Conservation (phyloP, 116 monocot species). For the Trichopus zeylanicus region DNA sequence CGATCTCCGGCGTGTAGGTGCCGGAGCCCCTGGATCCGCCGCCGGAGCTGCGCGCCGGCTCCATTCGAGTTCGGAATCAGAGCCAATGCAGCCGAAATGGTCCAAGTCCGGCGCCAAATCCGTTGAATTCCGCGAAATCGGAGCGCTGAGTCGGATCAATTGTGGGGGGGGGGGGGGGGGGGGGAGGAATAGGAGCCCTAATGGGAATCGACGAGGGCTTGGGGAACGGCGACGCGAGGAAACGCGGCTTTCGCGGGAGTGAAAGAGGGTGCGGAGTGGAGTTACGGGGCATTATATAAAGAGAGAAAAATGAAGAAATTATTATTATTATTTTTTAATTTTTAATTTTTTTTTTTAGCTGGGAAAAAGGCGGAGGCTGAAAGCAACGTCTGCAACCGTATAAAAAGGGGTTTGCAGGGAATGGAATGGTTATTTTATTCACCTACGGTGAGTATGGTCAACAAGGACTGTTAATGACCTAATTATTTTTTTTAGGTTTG, state of each 20-base stretch:
- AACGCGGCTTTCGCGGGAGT: background rate
- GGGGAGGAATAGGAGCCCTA: background rate
- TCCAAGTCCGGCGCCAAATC: background rate
- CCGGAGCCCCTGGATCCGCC: conserved; percentile 26
- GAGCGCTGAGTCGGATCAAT: background rate
- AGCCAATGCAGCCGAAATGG: background rate
- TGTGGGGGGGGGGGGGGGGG: too few species aligned
- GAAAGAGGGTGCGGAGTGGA: background rate
- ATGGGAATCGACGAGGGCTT: background rate
- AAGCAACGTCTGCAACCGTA: background rate
- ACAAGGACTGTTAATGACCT: too few species aligned
- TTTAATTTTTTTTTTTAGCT: too few species aligned
- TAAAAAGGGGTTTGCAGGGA: background rate
- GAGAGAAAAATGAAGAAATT: background rate
- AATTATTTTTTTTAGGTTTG: too few species aligned
- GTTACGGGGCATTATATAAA: background rate
- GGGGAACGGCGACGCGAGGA: background rate
- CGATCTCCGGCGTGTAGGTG: conserved; percentile 24
- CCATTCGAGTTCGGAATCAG: conserved; percentile 16
- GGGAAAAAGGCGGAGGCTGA: background rate
- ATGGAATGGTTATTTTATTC: too few species aligned
- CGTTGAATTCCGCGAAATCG: background rate
- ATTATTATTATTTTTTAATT: too few species aligned
- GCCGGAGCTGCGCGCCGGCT: conserved; percentile 20
- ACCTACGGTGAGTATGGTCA: too few species aligned